Percentiles rank a stretch among this genome's conserved stretches.
These are phyloP conservation scores for Nicotiana tabacum DNA, from an alignment of 257 asterid species.

Conservation along the genomic window DNA sequence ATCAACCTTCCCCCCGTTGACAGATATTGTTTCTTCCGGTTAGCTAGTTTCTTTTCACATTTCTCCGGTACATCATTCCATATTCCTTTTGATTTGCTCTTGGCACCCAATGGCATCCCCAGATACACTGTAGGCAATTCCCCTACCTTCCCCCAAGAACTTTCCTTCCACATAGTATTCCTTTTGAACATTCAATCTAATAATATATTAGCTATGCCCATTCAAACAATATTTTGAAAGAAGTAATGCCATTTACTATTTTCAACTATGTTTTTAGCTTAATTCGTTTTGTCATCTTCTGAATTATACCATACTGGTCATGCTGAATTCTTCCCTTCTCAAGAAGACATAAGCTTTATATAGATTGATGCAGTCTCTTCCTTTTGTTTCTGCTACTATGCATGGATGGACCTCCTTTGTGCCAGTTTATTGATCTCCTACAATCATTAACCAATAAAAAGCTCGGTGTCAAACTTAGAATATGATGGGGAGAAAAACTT, in stretches of 20 bases:
- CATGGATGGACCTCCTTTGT: background rate
- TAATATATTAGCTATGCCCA: background rate
- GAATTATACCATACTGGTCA: background rate
- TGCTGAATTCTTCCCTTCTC: background rate
- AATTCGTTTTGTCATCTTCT: background rate
- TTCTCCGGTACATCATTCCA: too few species aligned
- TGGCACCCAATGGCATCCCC: too few species aligned
- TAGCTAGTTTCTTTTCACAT: too few species aligned
- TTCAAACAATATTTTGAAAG: background rate
- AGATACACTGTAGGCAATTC: too few species aligned
- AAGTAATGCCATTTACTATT: background rate
- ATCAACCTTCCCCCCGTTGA: too few species aligned
- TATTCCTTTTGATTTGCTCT: too few species aligned
- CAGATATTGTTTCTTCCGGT: too few species aligned
- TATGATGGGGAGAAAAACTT: background rate
- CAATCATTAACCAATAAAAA: background rate
- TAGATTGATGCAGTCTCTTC: background rate
- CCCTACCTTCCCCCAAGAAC: too few species aligned
- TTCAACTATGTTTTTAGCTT: background rate
- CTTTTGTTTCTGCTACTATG: background rate
- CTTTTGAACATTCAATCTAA: background rate
- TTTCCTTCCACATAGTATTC: too few species aligned
- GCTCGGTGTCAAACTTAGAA: background rate
- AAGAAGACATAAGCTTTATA: background rate
- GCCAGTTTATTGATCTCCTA: background rate